Percentiles rank a stretch among this genome's conserved stretches.
phyloP scores from a whole-genome alignment of 768 basidiomycete genomes.

The Baorangia bicolor region DNA sequence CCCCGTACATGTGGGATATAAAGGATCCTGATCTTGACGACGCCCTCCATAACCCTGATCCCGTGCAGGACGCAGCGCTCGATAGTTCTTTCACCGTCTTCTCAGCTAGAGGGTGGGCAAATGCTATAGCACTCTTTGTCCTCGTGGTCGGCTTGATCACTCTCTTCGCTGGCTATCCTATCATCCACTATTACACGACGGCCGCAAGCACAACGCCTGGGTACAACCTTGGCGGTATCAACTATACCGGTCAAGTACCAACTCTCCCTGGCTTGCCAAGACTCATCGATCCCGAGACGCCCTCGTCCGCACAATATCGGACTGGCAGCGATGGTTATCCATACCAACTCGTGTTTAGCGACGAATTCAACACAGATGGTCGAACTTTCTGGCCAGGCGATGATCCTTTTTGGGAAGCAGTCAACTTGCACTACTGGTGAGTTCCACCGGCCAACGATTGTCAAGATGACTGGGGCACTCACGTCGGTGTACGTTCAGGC shows the following conservation, averaged over 20 bases:
- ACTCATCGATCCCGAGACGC: conserved; percentile 80
- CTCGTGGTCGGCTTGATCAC: conserved; percentile 67
- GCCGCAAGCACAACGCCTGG: conserved; percentile 38
- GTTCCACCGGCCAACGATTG: conserved; percentile 3
- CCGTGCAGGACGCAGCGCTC: conserved; percentile 60
- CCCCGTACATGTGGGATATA: conserved; percentile 72
- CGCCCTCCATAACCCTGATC: conserved; percentile 84
- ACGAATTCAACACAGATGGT: conserved; percentile 76
- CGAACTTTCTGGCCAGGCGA: conserved; percentile 78
- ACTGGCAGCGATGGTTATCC: conserved; percentile 72
- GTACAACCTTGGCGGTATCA: conserved; percentile 84
- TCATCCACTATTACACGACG: conserved; percentile 57
- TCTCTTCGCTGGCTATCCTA: conserved; percentile 88
- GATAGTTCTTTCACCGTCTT: conserved; percentile 68
- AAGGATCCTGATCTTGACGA: conserved; percentile 89
- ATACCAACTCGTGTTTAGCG: conserved; percentile 86
- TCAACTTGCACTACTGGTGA: conserved; percentile 80
- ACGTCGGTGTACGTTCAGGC: conserved; percentile 29
- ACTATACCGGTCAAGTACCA: conserved; percentile 86
- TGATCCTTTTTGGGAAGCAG: conserved; percentile 86
- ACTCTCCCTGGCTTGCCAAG: conserved; percentile 61
- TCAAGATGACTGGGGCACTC: background rate
- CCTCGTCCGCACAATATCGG: conserved; percentile 50
- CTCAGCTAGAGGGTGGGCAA: conserved; percentile 81
- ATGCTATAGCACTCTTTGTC: conserved; percentile 69